phyloP scores from a whole-genome alignment of 208 protist species.

The Trypanosoma congolense region DNA sequence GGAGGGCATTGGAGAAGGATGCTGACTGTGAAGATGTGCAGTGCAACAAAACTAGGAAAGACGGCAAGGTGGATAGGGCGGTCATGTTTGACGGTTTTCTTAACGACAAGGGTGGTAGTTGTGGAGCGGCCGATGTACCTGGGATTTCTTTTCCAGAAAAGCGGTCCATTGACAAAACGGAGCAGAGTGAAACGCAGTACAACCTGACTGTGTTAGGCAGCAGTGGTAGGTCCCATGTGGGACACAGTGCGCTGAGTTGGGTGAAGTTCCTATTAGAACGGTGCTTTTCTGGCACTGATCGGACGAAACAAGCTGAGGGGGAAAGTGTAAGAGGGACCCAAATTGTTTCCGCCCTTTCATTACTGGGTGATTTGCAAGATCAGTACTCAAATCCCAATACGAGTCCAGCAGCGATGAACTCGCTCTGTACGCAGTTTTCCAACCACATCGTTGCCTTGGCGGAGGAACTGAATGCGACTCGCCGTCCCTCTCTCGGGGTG shows the following conservation, averaged over 20 bases:
- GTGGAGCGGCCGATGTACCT: too few relatives aligned
- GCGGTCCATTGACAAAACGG: too few relatives aligned
- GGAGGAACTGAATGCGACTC: neutral
- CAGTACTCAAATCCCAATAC: neutral
- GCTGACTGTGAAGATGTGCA: neutral
- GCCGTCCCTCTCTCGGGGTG: neutral
- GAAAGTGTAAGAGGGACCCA: neutral
- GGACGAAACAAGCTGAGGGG: neutral
- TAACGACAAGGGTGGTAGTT: too few relatives aligned
- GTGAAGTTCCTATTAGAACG: conserved; percentile 16
- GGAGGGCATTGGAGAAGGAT: neutral
- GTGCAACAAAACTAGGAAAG: too few relatives aligned
- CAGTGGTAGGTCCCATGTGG: conserved; percentile 1
- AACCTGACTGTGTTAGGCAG: too few relatives aligned
- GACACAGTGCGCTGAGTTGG: conserved; percentile 10
- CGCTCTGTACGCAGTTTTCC: conserved; percentile 11
- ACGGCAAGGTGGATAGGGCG: too few relatives aligned
- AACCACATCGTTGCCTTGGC: conserved; percentile 9
- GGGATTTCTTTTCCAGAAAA: too few relatives aligned
- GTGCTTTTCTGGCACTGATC: neutral
- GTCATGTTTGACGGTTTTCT: too few relatives aligned
- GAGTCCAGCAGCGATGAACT: neutral
- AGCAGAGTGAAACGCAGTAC: too few relatives aligned
- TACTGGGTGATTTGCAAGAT: conserved; percentile 8
- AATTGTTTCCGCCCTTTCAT: neutral